phyloP scores from a whole-genome alignment of 2,329 filamentous ascomycete species.

The Endoconidiophora laricicola region DNA sequence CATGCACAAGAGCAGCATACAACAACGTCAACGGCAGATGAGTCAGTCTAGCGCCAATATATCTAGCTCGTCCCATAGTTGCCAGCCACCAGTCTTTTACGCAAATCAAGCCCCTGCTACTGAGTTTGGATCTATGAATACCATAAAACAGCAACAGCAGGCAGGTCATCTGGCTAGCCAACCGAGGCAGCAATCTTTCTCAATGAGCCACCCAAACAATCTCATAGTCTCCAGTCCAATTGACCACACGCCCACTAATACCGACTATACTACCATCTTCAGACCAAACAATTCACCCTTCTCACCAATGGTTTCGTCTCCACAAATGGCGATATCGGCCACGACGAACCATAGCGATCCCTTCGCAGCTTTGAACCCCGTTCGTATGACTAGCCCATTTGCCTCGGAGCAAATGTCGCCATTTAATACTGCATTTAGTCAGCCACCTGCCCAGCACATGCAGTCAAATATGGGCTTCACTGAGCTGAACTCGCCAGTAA shows the following conservation, averaged over 20 bases:
- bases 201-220: not conserved
- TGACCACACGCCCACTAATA: not conserved
- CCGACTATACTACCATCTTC: conserved; percentile 2
- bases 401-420: conserved; percentile 4
- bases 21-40: conserved; percentile 11
- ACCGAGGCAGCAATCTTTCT: conserved; percentile 1
- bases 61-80: not conserved
- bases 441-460: too few species aligned
- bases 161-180: not conserved
- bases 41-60: conserved; percentile 1
- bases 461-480: too few species aligned
- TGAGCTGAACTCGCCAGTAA: too few species aligned
- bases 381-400: conserved; percentile 2
- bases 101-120: not conserved
- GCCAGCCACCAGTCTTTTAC: conserved; percentile 1
- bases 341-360: not conserved
- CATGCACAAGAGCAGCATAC: conserved; percentile 16
- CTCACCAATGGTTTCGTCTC: conserved; percentile 7
- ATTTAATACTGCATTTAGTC: not conserved
- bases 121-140: conserved; percentile 1
- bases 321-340: not conserved
- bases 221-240: conserved; percentile 8
- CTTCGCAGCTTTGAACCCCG: conserved; percentile 4
- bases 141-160: not conserved
- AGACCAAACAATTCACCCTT: conserved; percentile 1